Conservation (phyloP, 768 basidiomycete genomes). For the Tulasnella sp. region DNA sequence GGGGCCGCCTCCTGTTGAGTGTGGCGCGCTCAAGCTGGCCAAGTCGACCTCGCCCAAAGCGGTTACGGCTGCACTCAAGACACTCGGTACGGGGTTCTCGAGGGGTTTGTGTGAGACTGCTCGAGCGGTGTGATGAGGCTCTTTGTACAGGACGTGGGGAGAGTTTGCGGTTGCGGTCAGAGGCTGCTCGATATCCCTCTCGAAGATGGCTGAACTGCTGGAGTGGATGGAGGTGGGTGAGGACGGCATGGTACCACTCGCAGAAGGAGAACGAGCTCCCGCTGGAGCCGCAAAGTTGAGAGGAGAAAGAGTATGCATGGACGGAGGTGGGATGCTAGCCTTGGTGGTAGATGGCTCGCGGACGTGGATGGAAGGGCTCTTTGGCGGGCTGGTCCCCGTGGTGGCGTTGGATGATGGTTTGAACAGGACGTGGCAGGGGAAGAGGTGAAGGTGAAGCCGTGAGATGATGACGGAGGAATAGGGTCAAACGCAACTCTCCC, state of each 20-base stretch:
- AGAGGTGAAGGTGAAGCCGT: neutral
- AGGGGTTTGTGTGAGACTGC: constrained; percentile 17
- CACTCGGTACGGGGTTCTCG: constrained; percentile 18
- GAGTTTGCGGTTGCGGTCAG: neutral
- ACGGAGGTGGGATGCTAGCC: neutral
- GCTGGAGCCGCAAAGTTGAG: constrained; percentile 5
- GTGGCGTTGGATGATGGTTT: neutral
- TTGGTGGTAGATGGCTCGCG: neutral
- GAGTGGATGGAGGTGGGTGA: constrained; percentile 22
- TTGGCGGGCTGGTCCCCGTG: neutral
- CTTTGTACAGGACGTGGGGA: constrained; percentile 6
- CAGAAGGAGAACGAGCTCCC: neutral
- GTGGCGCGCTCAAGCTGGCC: neutral
- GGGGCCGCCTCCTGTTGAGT: neutral
- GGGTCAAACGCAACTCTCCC: neutral
- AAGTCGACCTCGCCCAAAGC: constrained; percentile 16
- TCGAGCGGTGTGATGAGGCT: constrained; percentile 19
- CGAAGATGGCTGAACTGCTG: constrained; percentile 22
- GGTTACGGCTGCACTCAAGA: constrained; percentile 18
- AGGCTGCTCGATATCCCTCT: constrained; percentile 20
- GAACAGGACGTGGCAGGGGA: neutral
- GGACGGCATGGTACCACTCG: constrained; percentile 16
- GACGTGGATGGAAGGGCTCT: constrained; percentile 2
- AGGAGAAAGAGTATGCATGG: constrained; percentile 9
- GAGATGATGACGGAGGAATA: neutral